Base-by-base conservation (phyloP, 768 basidiomycete species). In the Lactarius evosmus region DNA sequence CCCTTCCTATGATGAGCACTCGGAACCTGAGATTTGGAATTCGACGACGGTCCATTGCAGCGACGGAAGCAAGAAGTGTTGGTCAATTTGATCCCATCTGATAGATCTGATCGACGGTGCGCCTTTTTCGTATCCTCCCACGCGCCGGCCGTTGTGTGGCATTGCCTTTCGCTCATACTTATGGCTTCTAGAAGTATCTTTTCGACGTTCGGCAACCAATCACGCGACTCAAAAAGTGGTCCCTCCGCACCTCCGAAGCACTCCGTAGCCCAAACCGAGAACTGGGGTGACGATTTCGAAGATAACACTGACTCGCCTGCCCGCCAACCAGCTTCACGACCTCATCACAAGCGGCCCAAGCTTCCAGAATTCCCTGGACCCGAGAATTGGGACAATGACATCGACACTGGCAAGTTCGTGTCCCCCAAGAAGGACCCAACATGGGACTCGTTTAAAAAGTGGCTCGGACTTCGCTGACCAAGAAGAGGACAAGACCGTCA, bases 401-500 rank as follows among this genome's bases (percentile, higher is more conserved):
- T 85, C 66, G 84, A 80, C 59, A 71, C 73, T 19, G 79, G 74
- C 46, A 76, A 73, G 40, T 63, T 72, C 73, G 46, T 74, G 71
- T 67, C 72, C 72, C 27, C 73, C 50, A 58, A 53, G 60, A 74
- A 63, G 74, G 77, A 76, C 30, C 73, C 70, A 44, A 74, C 74
- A 12, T 77, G 72, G 63, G 77, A 81, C 57, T 79, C 75, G 62
- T 82, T 73, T 0, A 81, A 80, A 86, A 19, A 78, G 77, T 51
- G 78, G 77, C 22, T 76, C 83, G 40, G 84, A 82, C 1, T 79
- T 75, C 59, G 80, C 74, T n/a, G 78, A 77, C 30, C 78, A 78
- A 61, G 86, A 89, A 69, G 88, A 89, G 59, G 89, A 91, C 69
- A 77, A 79, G 52, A 91, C 89, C 0, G 84, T 91, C 56, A 91